Percentiles rank a stretch among this genome's conserved stretches.
Evolutionary conservation across 2,329 filamentous ascomycete genomes (phyloP).

Genomic region (Fusarium caatingaense): DNA sequence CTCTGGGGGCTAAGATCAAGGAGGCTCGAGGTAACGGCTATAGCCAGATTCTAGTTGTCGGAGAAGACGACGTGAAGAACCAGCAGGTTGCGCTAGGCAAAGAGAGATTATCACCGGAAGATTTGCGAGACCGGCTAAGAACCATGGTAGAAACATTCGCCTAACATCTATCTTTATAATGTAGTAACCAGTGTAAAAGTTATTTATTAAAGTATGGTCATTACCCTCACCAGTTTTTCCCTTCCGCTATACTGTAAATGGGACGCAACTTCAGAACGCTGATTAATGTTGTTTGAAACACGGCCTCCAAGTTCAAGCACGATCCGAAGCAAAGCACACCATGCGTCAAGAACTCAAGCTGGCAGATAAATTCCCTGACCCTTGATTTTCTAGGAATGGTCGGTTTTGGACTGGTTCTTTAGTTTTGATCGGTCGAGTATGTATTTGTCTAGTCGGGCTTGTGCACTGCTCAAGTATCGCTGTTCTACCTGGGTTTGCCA

Average conservation of each 20-base stretch:
- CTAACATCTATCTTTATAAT: constrained; percentile 47
- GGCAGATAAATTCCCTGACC: neutral
- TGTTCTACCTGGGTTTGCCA: no score
- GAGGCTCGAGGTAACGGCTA: constrained; percentile 80
- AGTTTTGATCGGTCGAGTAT: no score
- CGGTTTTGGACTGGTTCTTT: no score
- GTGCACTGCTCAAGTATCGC: no score
- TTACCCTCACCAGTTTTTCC: constrained; percentile 1
- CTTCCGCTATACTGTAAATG: constrained; percentile 13
- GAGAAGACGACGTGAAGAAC: constrained; percentile 70
- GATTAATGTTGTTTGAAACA: neutral
- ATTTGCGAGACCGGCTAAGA: constrained; percentile 59
- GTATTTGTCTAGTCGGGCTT: no score
- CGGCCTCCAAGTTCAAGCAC: neutral
- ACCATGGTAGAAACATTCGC: constrained; percentile 61
- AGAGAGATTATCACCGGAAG: constrained; percentile 57
- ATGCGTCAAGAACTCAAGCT: neutral
- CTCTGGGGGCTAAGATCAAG: constrained; percentile 75
- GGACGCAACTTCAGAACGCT: constrained; percentile 9
- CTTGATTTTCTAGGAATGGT: no score
- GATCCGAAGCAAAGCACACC: neutral
- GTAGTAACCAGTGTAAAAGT: constrained; percentile 7
- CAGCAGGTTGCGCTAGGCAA: constrained; percentile 62
- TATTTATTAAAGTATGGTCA: constrained; percentile 16
- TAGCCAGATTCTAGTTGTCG: constrained; percentile 78